Evolutionary conservation across 2,329 filamentous ascomycete genomes (phyloP).

Genomic region (Tolypocladium nubicola): DNA sequence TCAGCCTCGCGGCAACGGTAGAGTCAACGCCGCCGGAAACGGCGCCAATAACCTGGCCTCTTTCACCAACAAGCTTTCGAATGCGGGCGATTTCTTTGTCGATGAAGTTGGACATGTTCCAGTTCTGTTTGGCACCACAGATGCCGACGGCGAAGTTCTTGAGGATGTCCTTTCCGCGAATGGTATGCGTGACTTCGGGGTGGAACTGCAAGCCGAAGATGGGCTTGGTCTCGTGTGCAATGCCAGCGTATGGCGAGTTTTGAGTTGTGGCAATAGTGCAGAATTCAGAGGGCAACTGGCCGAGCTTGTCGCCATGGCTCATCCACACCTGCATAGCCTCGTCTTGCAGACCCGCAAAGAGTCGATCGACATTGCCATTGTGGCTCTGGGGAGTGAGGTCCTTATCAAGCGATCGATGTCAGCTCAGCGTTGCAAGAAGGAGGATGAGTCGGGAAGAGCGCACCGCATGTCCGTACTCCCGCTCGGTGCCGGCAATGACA

Average conservation of each 20-base stretch:
- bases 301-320: slow-evolving; percentile 83
- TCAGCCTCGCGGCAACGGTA: slow-evolving; percentile 72
- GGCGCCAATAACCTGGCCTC: slow-evolving; percentile 62
- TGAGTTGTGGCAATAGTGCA: slow-evolving; percentile 60
- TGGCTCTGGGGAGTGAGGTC: slow-evolving; percentile 1
- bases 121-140: slow-evolving; percentile 65
- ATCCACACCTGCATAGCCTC: slow-evolving; percentile 52
- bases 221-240: slow-evolving; percentile 58
- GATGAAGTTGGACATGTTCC: slow-evolving; percentile 80
- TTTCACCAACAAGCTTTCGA: slow-evolving; percentile 67
- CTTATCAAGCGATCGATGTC: not conserved
- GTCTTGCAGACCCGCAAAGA: slow-evolving; percentile 69
- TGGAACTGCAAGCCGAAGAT: slow-evolving; percentile 74
- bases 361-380: slow-evolving; percentile 56
- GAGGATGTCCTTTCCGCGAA: slow-evolving; percentile 58
- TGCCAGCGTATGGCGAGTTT: slow-evolving; percentile 72
- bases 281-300: slow-evolving; percentile 62
- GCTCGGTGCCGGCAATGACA: slow-evolving; percentile 9
- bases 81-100: slow-evolving; percentile 75
- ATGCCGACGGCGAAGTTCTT: slow-evolving; percentile 79
- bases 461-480: slow-evolving; percentile 7
- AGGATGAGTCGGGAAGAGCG: not conserved
- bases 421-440: not conserved
- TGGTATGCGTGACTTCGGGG: slow-evolving; percentile 55
- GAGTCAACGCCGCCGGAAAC: slow-evolving; percentile 72